Conservation (phyloP, 75 land plant genomes). For the Pinus albicaulis region DNA sequence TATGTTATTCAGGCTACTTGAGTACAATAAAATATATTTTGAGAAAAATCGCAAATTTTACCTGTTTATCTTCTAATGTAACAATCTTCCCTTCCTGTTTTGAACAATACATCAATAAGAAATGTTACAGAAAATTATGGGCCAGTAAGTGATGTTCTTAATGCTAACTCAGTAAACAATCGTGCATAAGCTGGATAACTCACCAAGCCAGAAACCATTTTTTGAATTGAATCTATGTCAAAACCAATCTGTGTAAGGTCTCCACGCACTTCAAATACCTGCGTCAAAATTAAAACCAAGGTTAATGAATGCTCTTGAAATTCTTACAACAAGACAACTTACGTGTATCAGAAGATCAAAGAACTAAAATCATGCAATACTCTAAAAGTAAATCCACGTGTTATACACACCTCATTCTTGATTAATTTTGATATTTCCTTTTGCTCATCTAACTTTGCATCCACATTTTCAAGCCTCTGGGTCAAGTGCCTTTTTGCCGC, state of each 20-base stretch:
- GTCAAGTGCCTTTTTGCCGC: slow-evolving; percentile 68
- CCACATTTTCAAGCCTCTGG: slow-evolving; percentile 64
- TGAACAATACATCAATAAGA: not conserved
- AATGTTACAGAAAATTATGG: not conserved
- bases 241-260: slow-evolving; percentile 41
- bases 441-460: slow-evolving; percentile 73
- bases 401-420: slow-evolving; percentile 47
- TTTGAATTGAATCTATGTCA: slow-evolving; percentile 51
- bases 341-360: no score
- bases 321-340: not conserved
- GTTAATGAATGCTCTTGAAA: not conserved
- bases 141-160: not conserved
- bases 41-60: not conserved
- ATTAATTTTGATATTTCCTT: slow-evolving; percentile 60
- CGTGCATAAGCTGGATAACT: not conserved
- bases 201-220: slow-evolving; percentile 54
- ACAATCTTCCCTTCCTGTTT: slow-evolving; percentile 62
- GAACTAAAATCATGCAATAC: not conserved
- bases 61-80: slow-evolving; percentile 66
- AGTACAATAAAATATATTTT: no score
- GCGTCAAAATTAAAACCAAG: not conserved
- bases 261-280: slow-evolving; percentile 50
- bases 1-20: no score
- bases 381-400: no score
- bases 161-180: not conserved